A percentile compares a stretch with the other conserved stretches of the same genome.
Evolutionary conservation across 192 early-diverging fungal species (phyloP).

Genomic region (Coemansia sp.): DNA sequence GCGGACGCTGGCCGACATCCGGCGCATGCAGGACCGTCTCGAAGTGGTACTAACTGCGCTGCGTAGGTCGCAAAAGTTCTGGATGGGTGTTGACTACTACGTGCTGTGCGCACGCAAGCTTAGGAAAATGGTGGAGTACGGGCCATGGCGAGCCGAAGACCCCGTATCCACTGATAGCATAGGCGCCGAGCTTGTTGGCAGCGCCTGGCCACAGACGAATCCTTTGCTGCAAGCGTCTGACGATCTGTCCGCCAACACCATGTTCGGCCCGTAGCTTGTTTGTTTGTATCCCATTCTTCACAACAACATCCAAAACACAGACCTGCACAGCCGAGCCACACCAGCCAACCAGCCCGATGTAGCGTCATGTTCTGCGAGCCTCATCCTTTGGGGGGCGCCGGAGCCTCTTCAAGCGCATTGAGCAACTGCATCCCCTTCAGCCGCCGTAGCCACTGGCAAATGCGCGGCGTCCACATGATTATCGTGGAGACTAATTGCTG

Average conservation of each 20-base stretch:
- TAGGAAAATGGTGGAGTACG: slow-evolving; percentile 42
- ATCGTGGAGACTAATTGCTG: too few relatives aligned
- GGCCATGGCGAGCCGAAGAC: slow-evolving; percentile 44
- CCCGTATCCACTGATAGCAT: slow-evolving; percentile 40
- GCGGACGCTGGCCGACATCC: slow-evolving; percentile 44
- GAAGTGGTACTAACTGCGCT: slow-evolving; percentile 50
- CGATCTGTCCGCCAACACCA: neutral
- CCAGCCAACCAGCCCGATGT: too few relatives aligned
- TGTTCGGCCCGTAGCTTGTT: slow-evolving; percentile 3
- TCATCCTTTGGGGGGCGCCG: too few relatives aligned
- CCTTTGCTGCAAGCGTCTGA: neutral
- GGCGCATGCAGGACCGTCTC: slow-evolving; percentile 53
- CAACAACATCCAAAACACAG: too few relatives aligned
- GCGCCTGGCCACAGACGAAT: slow-evolving; percentile 19
- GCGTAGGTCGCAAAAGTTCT: slow-evolving; percentile 45
- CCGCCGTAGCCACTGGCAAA: too few relatives aligned
- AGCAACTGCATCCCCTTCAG: too few relatives aligned
- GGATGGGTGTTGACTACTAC: slow-evolving; percentile 52
- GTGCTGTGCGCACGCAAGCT: slow-evolving; percentile 53
- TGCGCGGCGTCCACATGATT: too few relatives aligned
- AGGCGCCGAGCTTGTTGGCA: slow-evolving; percentile 35
- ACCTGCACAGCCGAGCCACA: too few relatives aligned
- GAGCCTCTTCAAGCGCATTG: too few relatives aligned
- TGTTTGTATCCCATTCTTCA: neutral
- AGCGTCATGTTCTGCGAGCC: too few relatives aligned